A percentile compares a stretch with the other conserved stretches of the same genome.
Conservation (phyloP, 78 protist genomes). For the Speleostelium caveatum region DNA sequence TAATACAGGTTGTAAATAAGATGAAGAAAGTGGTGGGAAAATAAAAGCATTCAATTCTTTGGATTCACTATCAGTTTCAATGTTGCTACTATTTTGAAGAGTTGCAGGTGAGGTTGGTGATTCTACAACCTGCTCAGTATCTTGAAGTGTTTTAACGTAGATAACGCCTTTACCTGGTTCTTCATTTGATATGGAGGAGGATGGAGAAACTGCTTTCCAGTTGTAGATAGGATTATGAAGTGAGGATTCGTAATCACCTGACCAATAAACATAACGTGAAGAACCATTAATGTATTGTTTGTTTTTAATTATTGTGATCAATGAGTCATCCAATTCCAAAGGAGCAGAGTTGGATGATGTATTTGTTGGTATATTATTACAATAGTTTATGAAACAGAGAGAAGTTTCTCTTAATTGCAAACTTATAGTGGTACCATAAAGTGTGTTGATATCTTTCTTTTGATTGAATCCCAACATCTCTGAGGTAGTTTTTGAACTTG, state of each 20-base stretch:
- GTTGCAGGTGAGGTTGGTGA: not conserved
- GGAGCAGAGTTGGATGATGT: not conserved
- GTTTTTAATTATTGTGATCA: conserved; percentile 24
- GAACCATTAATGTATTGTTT: conserved; percentile 63
- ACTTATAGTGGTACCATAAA: conserved; percentile 51
- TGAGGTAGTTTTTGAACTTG: conserved; percentile 41
- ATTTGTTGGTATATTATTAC: conserved; percentile 14
- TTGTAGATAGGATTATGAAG: not conserved
- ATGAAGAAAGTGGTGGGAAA: conserved; percentile 44
- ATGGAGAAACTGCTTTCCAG: conserved; percentile 18
- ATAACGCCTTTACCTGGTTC: conserved; percentile 47
- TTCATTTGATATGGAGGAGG: not conserved
- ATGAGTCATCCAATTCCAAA: conserved; percentile 5
- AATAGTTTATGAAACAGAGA: conserved; percentile 19
- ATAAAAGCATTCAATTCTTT: not conserved
- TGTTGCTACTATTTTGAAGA: not conserved
- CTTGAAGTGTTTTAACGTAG: conserved; percentile 10
- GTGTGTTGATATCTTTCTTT: conserved; percentile 32
- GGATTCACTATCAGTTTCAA: not conserved
- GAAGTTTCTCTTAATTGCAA: conserved; percentile 52
- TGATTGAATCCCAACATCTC: too few species aligned
- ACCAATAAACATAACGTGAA: conserved; percentile 45
- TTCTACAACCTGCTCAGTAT: conserved; percentile 27
- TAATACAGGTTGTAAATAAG: conserved; percentile 22
- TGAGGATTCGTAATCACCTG: conserved; percentile 49